Percentiles rank a stretch among this genome's conserved stretches.
These are phyloP conservation scores for Lophiostoma macrostomum DNA, from an alignment of 495 filamentous ascomycete species.

Conservation along the genomic window DNA sequence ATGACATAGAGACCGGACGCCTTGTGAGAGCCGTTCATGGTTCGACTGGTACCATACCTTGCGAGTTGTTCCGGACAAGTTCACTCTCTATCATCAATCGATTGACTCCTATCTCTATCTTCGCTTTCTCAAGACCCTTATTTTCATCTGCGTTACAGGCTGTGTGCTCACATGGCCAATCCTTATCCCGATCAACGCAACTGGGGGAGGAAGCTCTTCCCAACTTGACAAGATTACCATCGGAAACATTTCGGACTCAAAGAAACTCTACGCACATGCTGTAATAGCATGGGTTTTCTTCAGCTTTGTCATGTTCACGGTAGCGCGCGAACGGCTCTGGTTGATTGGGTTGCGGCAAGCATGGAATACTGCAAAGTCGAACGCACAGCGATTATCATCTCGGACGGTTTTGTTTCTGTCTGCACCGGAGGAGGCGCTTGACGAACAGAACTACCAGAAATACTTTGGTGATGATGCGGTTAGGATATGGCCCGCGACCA, in stretches of 20 bases:
- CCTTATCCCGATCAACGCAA: constrained; percentile 81
- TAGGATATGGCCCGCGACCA: constrained; percentile 56
- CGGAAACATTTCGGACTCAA: constrained; percentile 57
- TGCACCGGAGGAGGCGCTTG: constrained; percentile 52
- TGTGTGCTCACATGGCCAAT: constrained; percentile 80
- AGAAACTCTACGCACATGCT: constrained; percentile 61
- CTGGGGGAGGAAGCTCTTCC: constrained; percentile 58
- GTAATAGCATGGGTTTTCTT: constrained; percentile 54
- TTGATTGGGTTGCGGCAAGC: constrained; percentile 68
- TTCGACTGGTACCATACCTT: constrained; percentile 64
- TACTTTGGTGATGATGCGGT: constrained; percentile 50
- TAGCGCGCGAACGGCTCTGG: constrained; percentile 65
- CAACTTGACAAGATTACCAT: constrained; percentile 65
- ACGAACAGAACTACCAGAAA: constrained; percentile 30
- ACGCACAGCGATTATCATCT: constrained; percentile 62
- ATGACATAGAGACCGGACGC: constrained; percentile 28
- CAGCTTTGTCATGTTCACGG: constrained; percentile 63
- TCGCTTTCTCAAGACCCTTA: constrained; percentile 73
- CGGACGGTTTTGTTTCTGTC: constrained; percentile 69
- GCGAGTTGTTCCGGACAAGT: constrained; percentile 58
- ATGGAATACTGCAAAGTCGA: constrained; percentile 66
- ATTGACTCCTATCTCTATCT: constrained; percentile 83
- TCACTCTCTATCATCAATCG: constrained; percentile 63
- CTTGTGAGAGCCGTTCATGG: constrained; percentile 38
- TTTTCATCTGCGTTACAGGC: constrained; percentile 74